Conservation (phyloP, 2,329 filamentous ascomycete species). For the Ophiosphaerella korrae region DNA sequence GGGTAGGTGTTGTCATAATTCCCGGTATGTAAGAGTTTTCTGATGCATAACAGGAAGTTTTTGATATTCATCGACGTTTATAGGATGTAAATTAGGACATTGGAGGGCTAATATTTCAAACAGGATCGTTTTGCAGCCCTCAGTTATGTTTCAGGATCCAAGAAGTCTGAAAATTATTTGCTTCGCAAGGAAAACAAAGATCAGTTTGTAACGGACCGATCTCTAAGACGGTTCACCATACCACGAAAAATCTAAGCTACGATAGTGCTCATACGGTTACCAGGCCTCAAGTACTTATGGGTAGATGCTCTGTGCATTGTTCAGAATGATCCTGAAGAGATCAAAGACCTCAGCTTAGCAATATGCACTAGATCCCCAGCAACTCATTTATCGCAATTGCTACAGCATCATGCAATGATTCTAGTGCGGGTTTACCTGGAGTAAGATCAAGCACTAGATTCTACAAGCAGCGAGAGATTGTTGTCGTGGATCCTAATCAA, state of each 20-base stretch:
- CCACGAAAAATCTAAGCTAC: neutral
- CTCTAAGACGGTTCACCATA: neutral
- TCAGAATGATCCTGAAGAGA: neutral
- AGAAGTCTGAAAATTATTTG: neutral
- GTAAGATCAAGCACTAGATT: neutral
- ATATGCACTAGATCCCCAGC: conserved; percentile 12
- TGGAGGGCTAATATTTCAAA: neutral
- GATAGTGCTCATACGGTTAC: neutral
- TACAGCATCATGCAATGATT: conserved; percentile 9
- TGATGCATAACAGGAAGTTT: no score
- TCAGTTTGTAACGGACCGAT: neutral
- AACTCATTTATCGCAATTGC: conserved; percentile 10
- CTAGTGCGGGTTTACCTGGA: neutral
- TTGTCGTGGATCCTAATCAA: neutral
- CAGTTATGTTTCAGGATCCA: neutral
- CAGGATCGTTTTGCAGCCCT: neutral
- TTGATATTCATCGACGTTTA: neutral
- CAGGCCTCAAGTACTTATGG: conserved; percentile 7
- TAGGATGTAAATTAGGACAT: neutral
- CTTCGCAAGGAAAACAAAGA: neutral
- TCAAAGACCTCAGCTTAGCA: conserved; percentile 4
- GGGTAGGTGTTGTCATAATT: neutral
- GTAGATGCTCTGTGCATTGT: conserved; percentile 1
- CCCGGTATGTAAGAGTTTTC: neutral
- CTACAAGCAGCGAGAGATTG: neutral